Evolutionary conservation across 345 rosid species (phyloP), one percentile per base, ranked within the genome.

Genomic region (Syzygium oleosum): DNA sequence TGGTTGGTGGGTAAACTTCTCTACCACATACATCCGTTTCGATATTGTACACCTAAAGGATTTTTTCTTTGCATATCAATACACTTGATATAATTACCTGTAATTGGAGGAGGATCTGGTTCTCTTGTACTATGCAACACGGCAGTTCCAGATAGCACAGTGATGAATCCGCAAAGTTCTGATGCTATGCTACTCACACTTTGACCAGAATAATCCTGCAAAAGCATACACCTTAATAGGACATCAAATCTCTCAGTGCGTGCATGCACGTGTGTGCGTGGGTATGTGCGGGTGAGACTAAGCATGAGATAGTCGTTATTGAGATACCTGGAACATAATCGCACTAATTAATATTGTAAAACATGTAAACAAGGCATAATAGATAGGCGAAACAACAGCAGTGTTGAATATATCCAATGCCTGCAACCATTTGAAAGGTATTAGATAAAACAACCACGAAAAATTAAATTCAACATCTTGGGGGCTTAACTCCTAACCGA

Each of bases 341-440:
- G 94, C 98, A 87, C 98, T 95, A 23, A 97, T 96, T 22, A 95
- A 86, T 59, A 95, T 95, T 41, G 98, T 95, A 86, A 95, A 93
- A 46, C 97, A 92, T 23, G 98, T 95, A 89, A 94, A 95, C 94
- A 92, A 84, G 86, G 98, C 98, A 89, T 92, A 95, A 88, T 95
- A 95, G 58, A 94, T 94, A 29, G 98, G 96, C 88, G 97, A 95
- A 89, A 95, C 98, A 84, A 94, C 84, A 34, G 96, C 92, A 8
- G 98, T 93, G 90, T 95, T 95, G 93, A 94, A 95, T 27, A 93
- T 94, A 89, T 95, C 98, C 92, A 95, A 86, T 68, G 98, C 98
- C 98, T 95, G 95, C 93, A 91, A 89, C 51, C 87, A 91, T 53
- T 22, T 54, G 84, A 85, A 87, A 86, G 52, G 56, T 29, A 49